These are phyloP conservation scores for Podaxis pistillaris DNA, from an alignment of 768 basidiomycete genomes.

Conservation along the genomic window DNA sequence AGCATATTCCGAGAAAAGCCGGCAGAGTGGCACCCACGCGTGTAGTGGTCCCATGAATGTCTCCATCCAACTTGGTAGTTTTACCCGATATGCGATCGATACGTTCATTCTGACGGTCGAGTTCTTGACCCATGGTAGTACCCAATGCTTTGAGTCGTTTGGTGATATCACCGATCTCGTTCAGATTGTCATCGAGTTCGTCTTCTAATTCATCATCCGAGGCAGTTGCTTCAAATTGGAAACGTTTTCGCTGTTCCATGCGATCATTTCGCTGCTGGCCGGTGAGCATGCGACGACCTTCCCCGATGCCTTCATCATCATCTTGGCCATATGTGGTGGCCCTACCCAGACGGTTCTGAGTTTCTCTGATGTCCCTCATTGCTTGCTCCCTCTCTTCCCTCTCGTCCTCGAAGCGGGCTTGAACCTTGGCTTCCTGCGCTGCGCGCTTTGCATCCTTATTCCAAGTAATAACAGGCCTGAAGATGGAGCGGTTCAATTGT, in stretches of 20 bases:
- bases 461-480: slow-evolving; percentile 87
- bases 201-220: slow-evolving; percentile 95
- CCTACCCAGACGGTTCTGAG: slow-evolving; percentile 79
- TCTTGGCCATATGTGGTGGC: slow-evolving; percentile 63
- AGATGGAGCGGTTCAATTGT: slow-evolving; percentile 92
- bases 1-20: slow-evolving; percentile 7
- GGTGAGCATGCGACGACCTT: slow-evolving; percentile 42
- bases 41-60: slow-evolving; percentile 80
- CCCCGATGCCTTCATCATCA: slow-evolving; percentile 43
- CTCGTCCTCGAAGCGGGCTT: slow-evolving; percentile 86
- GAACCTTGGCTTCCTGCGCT: slow-evolving; percentile 81
- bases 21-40: slow-evolving; percentile 46
- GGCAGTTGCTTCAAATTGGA: slow-evolving; percentile 87
- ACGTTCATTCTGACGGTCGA: slow-evolving; percentile 81
- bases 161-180: slow-evolving; percentile 78
- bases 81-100: slow-evolving; percentile 79
- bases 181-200: slow-evolving; percentile 88
- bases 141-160: slow-evolving; percentile 79
- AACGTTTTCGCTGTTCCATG: slow-evolving; percentile 77
- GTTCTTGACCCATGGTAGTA: slow-evolving; percentile 81
- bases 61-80: slow-evolving; percentile 70
- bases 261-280: slow-evolving; percentile 50
- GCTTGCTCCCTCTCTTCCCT: slow-evolving; percentile 79
- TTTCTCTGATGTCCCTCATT: slow-evolving; percentile 82
- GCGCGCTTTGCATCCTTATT: slow-evolving; percentile 92